A percentile compares a stretch with the other conserved stretches of the same genome.
These are phyloP conservation scores for Fusarium multiceps DNA, from an alignment of 2,329 filamentous ascomycete genomes.

Conservation along the genomic window DNA sequence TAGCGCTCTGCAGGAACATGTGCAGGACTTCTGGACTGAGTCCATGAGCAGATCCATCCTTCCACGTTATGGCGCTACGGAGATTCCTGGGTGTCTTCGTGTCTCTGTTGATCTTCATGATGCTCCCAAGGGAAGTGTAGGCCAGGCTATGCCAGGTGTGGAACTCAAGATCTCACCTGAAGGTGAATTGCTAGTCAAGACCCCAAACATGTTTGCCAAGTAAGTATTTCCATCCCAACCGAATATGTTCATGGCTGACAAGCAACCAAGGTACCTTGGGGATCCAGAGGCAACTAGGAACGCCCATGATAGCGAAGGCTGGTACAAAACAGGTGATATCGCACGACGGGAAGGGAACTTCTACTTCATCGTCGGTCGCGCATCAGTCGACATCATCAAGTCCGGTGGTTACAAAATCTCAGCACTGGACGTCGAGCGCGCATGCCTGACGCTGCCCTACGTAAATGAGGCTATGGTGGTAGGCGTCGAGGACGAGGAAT, in stretches of 20 bases:
- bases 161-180: not conserved
- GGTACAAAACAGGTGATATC: not conserved
- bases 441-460: not conserved
- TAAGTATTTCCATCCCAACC: not conserved
- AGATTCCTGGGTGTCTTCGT: not conserved
- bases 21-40: not conserved
- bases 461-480: not conserved
- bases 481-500: not conserved
- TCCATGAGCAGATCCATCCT: not conserved
- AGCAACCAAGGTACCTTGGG: not conserved
- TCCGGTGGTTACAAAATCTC: not conserved
- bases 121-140: not conserved
- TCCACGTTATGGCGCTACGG: not conserved
- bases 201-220: slow-evolving; percentile 5
- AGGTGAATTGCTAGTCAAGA: not conserved
- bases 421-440: not conserved
- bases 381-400: slow-evolving; percentile 4
- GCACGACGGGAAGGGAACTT: not conserved
- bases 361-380: slow-evolving; percentile 1
- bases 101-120: not conserved
- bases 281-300: not conserved
- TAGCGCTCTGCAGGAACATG: not conserved
- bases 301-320: not conserved
- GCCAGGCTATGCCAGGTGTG: not conserved
- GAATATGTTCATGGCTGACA: not conserved